phyloP scores from a whole-genome alignment of 2,329 filamentous ascomycete genomes.

The Rosellinia necatrix region DNA sequence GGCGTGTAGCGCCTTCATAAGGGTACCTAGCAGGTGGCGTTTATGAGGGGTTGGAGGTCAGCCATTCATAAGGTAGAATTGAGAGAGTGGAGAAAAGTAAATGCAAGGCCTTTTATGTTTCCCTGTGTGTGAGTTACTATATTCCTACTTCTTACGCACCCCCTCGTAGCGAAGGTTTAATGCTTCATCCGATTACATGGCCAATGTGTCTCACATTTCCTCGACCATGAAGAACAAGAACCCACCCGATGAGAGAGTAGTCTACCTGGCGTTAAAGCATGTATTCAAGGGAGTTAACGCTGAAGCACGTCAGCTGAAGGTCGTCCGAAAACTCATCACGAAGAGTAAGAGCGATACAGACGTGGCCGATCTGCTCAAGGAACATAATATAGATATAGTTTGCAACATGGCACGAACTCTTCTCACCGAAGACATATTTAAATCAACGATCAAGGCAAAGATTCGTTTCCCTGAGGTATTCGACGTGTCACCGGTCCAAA shows the following conservation, averaged over 20 bases:
- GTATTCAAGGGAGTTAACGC: conserved; percentile 14
- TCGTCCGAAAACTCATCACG: conserved; percentile 8
- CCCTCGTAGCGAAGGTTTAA: background rate
- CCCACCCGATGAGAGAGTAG: conserved; percentile 17
- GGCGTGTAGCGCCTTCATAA: too few species aligned
- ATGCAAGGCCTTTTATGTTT: too few species aligned
- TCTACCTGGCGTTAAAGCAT: conserved; percentile 22
- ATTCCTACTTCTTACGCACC: too few species aligned
- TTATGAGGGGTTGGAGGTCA: too few species aligned
- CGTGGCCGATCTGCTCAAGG: conserved; percentile 8
- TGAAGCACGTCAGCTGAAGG: background rate
- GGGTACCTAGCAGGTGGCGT: too few species aligned
- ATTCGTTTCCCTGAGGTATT: conserved; percentile 15
- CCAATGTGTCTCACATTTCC: background rate
- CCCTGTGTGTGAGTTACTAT: too few species aligned
- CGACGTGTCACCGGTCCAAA: conserved; percentile 8
- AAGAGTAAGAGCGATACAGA: background rate
- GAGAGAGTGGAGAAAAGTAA: too few species aligned
- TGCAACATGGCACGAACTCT: conserved; percentile 9
- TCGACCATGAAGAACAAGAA: conserved; percentile 12
- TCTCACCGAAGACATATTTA: conserved; percentile 8
- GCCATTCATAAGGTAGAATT: too few species aligned
- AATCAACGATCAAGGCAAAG: conserved; percentile 5
- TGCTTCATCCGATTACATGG: background rate
- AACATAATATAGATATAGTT: conserved; percentile 5